Evolutionary conservation across 2,329 filamentous ascomycete species (phyloP).

Genomic region (Mariannaea sp.): DNA sequence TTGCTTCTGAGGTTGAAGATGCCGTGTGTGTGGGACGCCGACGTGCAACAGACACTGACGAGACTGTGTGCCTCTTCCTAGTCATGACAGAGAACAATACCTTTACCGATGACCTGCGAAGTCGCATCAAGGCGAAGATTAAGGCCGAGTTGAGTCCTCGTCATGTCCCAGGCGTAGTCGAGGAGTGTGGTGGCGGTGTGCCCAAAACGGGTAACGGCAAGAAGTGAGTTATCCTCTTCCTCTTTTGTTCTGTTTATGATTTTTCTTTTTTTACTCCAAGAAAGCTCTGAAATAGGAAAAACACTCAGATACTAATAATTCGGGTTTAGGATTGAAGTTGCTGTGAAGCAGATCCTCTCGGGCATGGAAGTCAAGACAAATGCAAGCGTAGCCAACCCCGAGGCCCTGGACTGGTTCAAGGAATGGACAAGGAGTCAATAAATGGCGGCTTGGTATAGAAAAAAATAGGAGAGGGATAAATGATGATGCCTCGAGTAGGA

Average conservation of each 20-base stretch:
- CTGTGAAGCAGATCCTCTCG: conserved; percentile 94
- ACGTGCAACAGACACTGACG: conserved; percentile 72
- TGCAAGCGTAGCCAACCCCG: conserved; percentile 90
- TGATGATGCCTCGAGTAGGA: background rate
- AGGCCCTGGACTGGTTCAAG: conserved; percentile 86
- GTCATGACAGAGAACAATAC: conserved; percentile 67
- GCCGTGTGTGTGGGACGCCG: conserved; percentile 85
- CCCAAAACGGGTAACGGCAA: conserved; percentile 94
- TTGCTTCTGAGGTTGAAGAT: conserved; percentile 78
- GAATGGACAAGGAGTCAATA: conserved; percentile 68
- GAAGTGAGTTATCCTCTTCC: conserved; percentile 64
- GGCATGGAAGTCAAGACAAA: conserved; percentile 86
- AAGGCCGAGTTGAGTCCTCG: conserved; percentile 81
- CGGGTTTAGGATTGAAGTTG: conserved; percentile 81
- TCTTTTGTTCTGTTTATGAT: background rate
- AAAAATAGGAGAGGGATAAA: background rate
- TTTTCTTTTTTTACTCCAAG: too few species aligned
- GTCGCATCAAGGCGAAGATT: conserved; percentile 69
- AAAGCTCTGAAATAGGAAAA: too few species aligned
- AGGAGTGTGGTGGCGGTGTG: conserved; percentile 79
- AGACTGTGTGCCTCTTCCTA: conserved; percentile 87
- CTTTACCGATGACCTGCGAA: conserved; percentile 65
- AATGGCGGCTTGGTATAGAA: background rate
- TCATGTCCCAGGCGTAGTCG: conserved; percentile 85
- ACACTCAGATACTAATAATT: conserved; percentile 21